phyloP scores from a whole-genome alignment of 768 basidiomycete genomes.

The Boletus tomentosulus region DNA sequence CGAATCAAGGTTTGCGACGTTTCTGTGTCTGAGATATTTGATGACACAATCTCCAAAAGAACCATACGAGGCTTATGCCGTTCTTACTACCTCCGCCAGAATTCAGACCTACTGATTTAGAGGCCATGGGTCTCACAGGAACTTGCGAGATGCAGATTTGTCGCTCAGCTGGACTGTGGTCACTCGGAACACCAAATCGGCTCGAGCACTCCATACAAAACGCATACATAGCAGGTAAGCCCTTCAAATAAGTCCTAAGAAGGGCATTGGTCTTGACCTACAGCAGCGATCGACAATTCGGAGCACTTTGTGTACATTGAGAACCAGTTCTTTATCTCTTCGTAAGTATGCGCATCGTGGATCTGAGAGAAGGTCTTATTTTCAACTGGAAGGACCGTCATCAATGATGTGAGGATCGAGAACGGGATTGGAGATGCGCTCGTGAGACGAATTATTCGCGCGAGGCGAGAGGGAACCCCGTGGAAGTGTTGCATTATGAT shows the following conservation, averaged over 20 bases:
- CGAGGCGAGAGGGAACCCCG: constrained; percentile 70
- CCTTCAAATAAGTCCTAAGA: neutral
- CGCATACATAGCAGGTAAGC: constrained; percentile 82
- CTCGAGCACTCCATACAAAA: constrained; percentile 93
- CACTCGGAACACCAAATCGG: constrained; percentile 80
- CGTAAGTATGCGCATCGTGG: constrained; percentile 44
- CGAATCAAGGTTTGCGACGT: constrained; percentile 71
- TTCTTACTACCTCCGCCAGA: constrained; percentile 93
- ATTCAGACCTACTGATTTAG: constrained; percentile 77
- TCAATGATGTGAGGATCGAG: constrained; percentile 83
- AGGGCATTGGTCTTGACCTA: neutral
- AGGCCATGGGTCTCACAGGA: constrained; percentile 79
- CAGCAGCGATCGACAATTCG: constrained; percentile 80
- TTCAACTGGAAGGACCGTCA: constrained; percentile 56
- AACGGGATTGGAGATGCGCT: constrained; percentile 95
- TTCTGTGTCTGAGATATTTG: neutral
- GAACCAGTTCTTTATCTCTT: constrained; percentile 89
- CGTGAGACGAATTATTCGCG: constrained; percentile 84
- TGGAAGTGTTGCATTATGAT: constrained; percentile 95
- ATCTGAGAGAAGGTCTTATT: constrained; percentile 1
- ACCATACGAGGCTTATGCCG: constrained; percentile 89
- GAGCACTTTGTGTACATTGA: constrained; percentile 99
- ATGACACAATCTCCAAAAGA: constrained; percentile 42
- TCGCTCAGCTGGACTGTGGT: constrained; percentile 94
- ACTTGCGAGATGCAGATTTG: constrained; percentile 98